phyloP scores from a whole-genome alignment of 495 filamentous ascomycete species.

The Neurospora sp. region DNA sequence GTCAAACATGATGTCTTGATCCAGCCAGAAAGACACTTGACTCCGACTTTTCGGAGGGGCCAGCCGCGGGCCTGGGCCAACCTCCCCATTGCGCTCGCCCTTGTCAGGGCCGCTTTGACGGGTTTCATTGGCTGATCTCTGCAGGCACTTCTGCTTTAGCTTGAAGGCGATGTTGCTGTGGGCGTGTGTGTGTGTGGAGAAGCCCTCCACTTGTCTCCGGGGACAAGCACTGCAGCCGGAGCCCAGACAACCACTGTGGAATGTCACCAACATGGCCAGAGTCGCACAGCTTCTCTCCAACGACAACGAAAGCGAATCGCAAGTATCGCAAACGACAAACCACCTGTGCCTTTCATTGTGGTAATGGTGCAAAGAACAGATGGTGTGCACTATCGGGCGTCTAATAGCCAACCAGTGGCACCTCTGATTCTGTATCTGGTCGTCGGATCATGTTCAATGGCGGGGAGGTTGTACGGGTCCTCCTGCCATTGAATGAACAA shows the following conservation, averaged over 20 bases:
- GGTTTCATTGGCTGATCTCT: neutral
- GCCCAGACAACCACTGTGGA: neutral
- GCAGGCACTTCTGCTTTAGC: neutral
- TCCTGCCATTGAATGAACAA: neutral
- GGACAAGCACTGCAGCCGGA: neutral
- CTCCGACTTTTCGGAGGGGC: slow-evolving; percentile 1
- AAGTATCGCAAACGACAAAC: neutral
- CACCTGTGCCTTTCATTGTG: neutral
- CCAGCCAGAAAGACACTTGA: neutral
- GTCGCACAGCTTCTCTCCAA: neutral
- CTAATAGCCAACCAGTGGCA: neutral
- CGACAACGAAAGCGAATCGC: neutral
- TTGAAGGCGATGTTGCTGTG: neutral
- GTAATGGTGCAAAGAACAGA: neutral
- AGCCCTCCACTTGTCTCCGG: neutral
- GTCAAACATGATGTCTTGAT: neutral
- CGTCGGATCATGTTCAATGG: neutral
- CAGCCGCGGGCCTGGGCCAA: slow-evolving; percentile 3
- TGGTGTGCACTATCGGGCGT: neutral
- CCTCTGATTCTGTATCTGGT: neutral
- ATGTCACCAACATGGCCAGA: neutral
- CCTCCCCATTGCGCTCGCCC: neutral
- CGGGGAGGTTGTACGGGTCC: neutral
- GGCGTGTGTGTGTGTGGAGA: neutral
- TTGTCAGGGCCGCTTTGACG: neutral